Evolutionary conservation across 305 asterid species (phyloP).

Genomic region (Ilex paraguariensis): DNA sequence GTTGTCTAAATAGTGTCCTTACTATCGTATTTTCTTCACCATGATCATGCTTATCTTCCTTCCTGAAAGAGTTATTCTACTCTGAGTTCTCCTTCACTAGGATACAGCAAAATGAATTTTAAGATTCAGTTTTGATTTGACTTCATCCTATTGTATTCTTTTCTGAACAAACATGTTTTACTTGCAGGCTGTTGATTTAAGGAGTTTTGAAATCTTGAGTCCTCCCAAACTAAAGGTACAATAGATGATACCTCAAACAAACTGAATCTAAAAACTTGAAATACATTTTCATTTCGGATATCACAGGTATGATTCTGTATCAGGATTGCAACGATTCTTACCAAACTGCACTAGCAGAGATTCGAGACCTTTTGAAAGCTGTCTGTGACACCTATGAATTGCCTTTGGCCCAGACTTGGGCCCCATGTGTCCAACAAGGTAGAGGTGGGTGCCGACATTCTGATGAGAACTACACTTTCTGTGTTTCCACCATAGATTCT

Average conservation of each 20-base stretch:
- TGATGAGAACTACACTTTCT: slow-evolving; percentile 45
- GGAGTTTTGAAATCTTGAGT: slow-evolving; percentile 41
- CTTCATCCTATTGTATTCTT: too few species aligned
- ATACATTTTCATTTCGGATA: slow-evolving; percentile 13
- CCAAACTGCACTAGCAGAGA: slow-evolving; percentile 55
- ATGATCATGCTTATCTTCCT: too few species aligned
- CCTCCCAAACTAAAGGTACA: slow-evolving; percentile 51
- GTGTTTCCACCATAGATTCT: slow-evolving; percentile 63
- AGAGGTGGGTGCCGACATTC: slow-evolving; percentile 70
- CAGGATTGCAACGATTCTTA: slow-evolving; percentile 56
- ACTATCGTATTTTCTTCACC: too few species aligned
- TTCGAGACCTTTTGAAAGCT: slow-evolving; percentile 44
- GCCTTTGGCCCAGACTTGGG: slow-evolving; percentile 88
- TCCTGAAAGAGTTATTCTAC: too few species aligned
- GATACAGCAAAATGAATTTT: too few species aligned
- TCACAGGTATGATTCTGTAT: slow-evolving; percentile 14
- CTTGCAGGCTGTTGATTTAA: slow-evolving; percentile 71
- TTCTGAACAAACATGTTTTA: not conserved
- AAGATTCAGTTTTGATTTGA: too few species aligned
- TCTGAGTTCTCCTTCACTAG: too few species aligned
- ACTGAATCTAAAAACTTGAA: slow-evolving; percentile 5
- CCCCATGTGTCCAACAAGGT: slow-evolving; percentile 56
- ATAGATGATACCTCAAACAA: not conserved
- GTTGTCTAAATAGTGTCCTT: too few species aligned
- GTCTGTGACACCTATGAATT: slow-evolving; percentile 54